Base-by-base conservation (phyloP, 768 basidiomycete genomes). In the Termitomyces sp. region DNA sequence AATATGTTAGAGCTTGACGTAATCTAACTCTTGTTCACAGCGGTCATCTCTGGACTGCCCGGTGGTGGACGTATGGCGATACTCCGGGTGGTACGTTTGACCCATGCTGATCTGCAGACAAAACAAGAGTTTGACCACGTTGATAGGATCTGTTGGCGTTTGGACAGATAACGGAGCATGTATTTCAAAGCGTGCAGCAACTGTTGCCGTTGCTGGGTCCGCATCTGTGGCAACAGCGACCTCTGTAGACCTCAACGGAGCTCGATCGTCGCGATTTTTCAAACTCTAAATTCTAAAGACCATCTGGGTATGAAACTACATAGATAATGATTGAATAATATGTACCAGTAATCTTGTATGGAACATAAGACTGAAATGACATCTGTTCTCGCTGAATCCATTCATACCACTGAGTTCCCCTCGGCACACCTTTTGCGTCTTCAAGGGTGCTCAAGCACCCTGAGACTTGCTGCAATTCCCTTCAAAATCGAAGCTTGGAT, bases 21-120 rank as follows among this genome's bases (percentile, higher is more conserved):
- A 36, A 35, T 38, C 20, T 64, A 48, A 35, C 12, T 12, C 36
- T 18, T 35, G 35, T 54, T 35, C 26, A 1, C 20, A 81, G 81
- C 54, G 77, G 79, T 12, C 66, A 80, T 58, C 68, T 81, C 10
- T 83, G 81, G 81, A 75, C 70, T 1, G 80, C 80, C 4, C 65
- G 73, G 53, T 79, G 75, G 73, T 83, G 82, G 81, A 72, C 70
- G 10, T 67, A 33, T 64, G 54, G 6, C 63, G 73, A 74, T 55
- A 53, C 51, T 22, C 73, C 73, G 9, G 73, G 73, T 62, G 72
- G 70, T 71, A 53, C 26, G 57, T 56, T 35, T 18, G 43, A 45
- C 13, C 13, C 8, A 18, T 24, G 20, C n/a, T 22, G 43, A 26
- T 20, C n/a, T 16, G 3, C 7, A 38, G 12, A 40, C 9, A 10